phyloP scores from a whole-genome alignment of 495 filamentous ascomycete species.

The Cercophora newfieldiana region DNA sequence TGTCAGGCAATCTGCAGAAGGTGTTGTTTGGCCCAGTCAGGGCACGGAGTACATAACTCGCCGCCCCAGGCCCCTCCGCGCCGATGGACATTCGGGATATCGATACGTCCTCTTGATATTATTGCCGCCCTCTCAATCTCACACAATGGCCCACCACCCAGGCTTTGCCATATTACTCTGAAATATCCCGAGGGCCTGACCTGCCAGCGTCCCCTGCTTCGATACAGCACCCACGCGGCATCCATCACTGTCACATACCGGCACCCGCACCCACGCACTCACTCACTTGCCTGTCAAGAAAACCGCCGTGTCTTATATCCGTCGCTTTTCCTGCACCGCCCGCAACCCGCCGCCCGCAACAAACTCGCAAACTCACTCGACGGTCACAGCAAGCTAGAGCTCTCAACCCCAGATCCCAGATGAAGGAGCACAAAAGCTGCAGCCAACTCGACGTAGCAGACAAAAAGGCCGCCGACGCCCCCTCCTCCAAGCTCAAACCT shows the following conservation, averaged over 20 bases:
- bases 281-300: conserved; percentile 11
- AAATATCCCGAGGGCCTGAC: conserved; percentile 35
- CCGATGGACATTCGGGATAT: conserved; percentile 20
- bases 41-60: conserved; percentile 25
- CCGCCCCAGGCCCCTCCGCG: conserved; percentile 25
- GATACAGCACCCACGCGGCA: conserved; percentile 14
- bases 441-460: conserved; percentile 17
- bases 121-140: conserved; percentile 27
- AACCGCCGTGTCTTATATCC: conserved; percentile 29
- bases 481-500: neutral
- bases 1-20: conserved; percentile 33
- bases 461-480: conserved; percentile 5
- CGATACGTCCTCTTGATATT: conserved; percentile 31
- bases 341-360: neutral
- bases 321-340: conserved; percentile 16
- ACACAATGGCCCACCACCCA: conserved; percentile 34
- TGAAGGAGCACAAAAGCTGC: conserved; percentile 9
- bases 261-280: conserved; percentile 20
- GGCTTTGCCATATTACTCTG: conserved; percentile 39
- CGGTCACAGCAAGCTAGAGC: conserved; percentile 9
- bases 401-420: neutral
- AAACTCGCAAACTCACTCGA: neutral
- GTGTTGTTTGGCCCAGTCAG: conserved; percentile 23
- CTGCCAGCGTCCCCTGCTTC: conserved; percentile 16
- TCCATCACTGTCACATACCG: conserved; percentile 16